These are phyloP conservation scores for Verticillium albo-atrum DNA, from an alignment of 2,329 filamentous ascomycete species.

Conservation along the genomic window DNA sequence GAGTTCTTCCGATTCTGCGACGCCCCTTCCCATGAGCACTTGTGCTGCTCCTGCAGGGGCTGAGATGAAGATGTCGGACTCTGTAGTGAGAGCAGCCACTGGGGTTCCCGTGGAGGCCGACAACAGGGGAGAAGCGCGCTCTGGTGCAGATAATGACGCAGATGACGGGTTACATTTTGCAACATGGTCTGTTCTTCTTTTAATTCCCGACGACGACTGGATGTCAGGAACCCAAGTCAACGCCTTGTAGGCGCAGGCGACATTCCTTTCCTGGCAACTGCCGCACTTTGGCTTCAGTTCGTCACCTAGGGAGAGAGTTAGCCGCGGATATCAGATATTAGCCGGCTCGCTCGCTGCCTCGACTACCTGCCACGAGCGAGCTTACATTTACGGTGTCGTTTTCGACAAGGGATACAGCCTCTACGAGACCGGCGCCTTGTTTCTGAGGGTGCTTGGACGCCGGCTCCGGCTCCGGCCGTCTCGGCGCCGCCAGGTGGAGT, in stretches of 20 bases:
- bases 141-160: neutral
- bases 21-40: neutral
- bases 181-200: neutral
- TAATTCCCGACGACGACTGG: neutral
- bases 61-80: neutral
- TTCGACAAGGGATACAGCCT: constrained; percentile 10
- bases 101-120: neutral
- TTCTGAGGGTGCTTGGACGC: neutral
- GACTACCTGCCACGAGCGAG: neutral
- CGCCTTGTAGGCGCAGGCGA: neutral
- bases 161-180: neutral
- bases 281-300: neutral
- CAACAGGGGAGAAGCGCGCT: neutral
- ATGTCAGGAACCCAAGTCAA: neutral
- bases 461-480: neutral
- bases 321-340: neutral
- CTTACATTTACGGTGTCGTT: constrained; percentile 10
- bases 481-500: neutral
- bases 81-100: neutral
- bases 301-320: neutral
- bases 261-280: neutral
- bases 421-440: constrained; percentile 4
- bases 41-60: neutral
- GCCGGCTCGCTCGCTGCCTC: too few species aligned
- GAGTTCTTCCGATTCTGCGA: neutral